Evolutionary conservation across 2,329 filamentous ascomycete species (phyloP), one percentile per base, ranked within the genome.

Genomic region (Penicillium capsulatum): DNA sequence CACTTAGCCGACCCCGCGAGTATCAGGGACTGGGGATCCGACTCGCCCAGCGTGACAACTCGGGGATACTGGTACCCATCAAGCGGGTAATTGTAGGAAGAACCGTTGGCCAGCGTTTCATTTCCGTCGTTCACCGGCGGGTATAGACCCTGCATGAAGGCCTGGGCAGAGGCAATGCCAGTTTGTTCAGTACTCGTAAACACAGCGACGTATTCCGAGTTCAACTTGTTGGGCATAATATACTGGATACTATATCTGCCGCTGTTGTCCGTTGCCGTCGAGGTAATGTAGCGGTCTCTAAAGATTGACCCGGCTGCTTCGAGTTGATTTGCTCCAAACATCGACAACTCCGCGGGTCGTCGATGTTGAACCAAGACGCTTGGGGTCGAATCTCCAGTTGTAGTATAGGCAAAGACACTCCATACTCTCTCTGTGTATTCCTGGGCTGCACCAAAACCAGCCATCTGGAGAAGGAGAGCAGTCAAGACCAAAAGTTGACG

Each of bases 61-160:
- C 63, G 64, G 6, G 75, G 65, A 54, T 80, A 80, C 50, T 80
- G 77, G 50, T 80, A 80, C 26, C 77, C 77, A 32, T 65, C 57
- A 24, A 81, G 52, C 1, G 78, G 78, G 32, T 61, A 67, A 17
- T 70, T 60, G 7, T 74, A 53, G 26, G 59, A 57, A 2, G 63
- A 65, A 1, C 71, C 70, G 58, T 80, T 74, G n/a, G 72, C 67
- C 26, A 28, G 13, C 15, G 74, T 56, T 7, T 63, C 66, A 15
- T 57, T 55, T 32, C 56, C 61, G 34, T 65, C 58, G 3, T 52
- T 53, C 3, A 66, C 47, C 9, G 77, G 76, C 22, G 78, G 78
- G 54, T 80, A 81, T 7, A 81, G 60, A 6, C 76, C 77, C 55
- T 81, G 77, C 67, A 81, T 70, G 51, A 81, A 81, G 2, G 79